Base-by-base conservation (phyloP, 164 flowering plant genomes). In the Platanus orientalis region DNA sequence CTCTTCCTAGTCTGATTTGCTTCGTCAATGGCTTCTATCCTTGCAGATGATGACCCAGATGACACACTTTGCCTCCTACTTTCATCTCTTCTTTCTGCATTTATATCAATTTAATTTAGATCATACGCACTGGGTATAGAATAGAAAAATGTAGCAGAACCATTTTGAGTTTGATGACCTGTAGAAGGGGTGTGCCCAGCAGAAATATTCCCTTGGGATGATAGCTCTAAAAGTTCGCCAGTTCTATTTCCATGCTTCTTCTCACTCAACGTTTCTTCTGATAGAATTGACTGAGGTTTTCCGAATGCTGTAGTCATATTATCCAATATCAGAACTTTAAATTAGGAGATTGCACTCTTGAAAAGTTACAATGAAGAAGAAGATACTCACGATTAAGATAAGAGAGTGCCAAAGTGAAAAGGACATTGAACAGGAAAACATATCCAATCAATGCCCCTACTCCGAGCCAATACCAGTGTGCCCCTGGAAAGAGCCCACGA, bases 401-500 rank as follows among this genome's bases (percentile, higher is more conserved):
- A 42, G 66, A 48, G 30, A 78, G 78, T 25, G 81, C 76, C 44
- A 72, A 30, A 7, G 64, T 67, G 61, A 27, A 72, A 4, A 65
- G 29, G 58, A 51, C 49, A 49, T 76, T 76, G 73, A 74, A 76
- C 0, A 76, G 60, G n/a, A 74, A 57, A 0, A 58, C n/a, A 40
- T 65, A 70, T 24, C 75, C 83, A 32, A 67, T 16, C 47, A 58
- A 14, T 44, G 76, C 83, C 44, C 66, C 78, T 39, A 76, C 64
- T n/a, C 76, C 80, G 16, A 79, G 66, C 83, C 83, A 76, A 56
- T 71, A 71, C 83, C 80, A 79, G 26, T 54, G 40, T 19, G 69
- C 62, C 9, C 68, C 53, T 0, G 76, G 25, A 40, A 71, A 76
- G 29, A 71, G 34, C 29, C 73, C 78, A 17, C 76, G 76, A 42